Evolutionary conservation across 345 rosid species (phyloP).

Genomic region (Lumnitzera littorea): DNA sequence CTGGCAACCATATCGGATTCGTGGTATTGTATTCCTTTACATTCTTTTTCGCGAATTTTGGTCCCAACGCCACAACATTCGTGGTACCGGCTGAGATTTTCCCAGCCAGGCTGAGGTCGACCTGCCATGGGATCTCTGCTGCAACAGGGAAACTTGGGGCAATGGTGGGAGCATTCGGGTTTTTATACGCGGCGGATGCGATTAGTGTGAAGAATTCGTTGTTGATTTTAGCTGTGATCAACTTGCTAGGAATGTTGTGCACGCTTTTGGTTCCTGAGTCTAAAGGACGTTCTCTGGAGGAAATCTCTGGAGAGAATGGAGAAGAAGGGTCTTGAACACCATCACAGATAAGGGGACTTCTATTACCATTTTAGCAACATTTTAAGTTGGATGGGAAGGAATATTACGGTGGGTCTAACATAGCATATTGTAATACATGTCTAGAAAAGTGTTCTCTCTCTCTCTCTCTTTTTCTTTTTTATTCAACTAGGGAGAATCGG

Average conservation of each 20-base stretch:
- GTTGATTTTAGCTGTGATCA: constrained; percentile 35
- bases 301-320: constrained; percentile 48
- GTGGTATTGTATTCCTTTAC: constrained; percentile 43
- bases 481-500: too few relatives aligned
- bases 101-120: constrained; percentile 50
- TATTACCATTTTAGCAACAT: too few relatives aligned
- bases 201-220: constrained; percentile 49
- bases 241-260: constrained; percentile 41
- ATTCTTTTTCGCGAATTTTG: constrained; percentile 58
- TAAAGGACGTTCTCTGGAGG: constrained; percentile 50
- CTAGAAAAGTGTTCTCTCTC: too few relatives aligned
- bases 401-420: too few relatives aligned
- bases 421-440: too few relatives aligned
- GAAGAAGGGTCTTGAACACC: not conserved
- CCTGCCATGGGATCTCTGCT: constrained; percentile 63
- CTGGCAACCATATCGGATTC: constrained; percentile 36
- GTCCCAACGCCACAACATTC: constrained; percentile 58
- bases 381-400: too few relatives aligned
- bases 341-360: too few relatives aligned
- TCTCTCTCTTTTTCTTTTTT: too few relatives aligned
- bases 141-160: constrained; percentile 54
- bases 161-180: constrained; percentile 50
- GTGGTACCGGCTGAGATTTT: constrained; percentile 57
- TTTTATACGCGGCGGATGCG: constrained; percentile 46
- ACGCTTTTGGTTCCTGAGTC: constrained; percentile 52